Conservation (phyloP, 495 filamentous ascomycete genomes). For the Penicillium atrosanguineum region DNA sequence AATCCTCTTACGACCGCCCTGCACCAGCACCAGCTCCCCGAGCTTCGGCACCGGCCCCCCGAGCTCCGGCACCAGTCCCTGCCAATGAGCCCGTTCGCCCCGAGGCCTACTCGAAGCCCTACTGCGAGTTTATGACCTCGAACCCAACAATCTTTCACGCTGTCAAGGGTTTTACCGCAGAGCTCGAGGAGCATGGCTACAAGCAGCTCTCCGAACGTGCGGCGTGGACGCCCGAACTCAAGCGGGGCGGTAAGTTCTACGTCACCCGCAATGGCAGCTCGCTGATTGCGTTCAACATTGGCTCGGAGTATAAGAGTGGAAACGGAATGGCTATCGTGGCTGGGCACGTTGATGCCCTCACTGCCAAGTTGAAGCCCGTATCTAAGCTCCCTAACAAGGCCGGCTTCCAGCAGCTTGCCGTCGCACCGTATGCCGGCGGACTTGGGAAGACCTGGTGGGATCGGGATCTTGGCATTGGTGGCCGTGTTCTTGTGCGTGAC, state of each 20-base stretch:
- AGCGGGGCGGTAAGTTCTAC: constrained; percentile 85
- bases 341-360: constrained; percentile 90
- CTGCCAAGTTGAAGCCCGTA: constrained; percentile 84
- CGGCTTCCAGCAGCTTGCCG: constrained; percentile 84
- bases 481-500: constrained; percentile 80
- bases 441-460: constrained; percentile 92
- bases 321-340: constrained; percentile 81
- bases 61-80: constrained; percentile 11
- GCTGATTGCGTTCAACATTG: constrained; percentile 83
- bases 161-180: constrained; percentile 68
- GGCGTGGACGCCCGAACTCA: constrained; percentile 70
- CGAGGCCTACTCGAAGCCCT: constrained; percentile 75
- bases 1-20: constrained; percentile 9
- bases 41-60: constrained; percentile 12
- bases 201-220: constrained; percentile 75
- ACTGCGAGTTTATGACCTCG: constrained; percentile 79
- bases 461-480: constrained; percentile 85
- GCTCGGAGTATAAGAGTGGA: constrained; percentile 76
- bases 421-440: constrained; percentile 88
- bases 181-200: constrained; percentile 70
- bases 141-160: constrained; percentile 94
- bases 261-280: constrained; percentile 81
- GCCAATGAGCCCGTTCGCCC: constrained; percentile 29
- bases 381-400: constrained; percentile 74
- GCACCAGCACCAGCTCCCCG: constrained; percentile 6